Evolutionary conservation across 768 basidiomycete genomes (phyloP).

Genomic region (Amanita brunnescens): DNA sequence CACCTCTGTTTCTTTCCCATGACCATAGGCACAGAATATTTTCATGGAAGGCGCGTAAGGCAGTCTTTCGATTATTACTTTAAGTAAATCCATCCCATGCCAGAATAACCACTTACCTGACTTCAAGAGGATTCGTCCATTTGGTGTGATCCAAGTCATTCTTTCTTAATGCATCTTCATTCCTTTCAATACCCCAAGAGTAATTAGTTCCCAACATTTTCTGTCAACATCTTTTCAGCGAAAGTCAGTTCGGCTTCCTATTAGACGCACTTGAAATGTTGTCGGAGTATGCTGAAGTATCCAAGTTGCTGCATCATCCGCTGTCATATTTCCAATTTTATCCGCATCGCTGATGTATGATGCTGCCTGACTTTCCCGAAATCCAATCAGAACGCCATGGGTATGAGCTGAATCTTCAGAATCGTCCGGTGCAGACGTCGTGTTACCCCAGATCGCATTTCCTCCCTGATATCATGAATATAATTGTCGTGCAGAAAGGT

Average conservation of each 20-base stretch:
- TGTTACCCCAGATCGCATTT: conserved; percentile 75
- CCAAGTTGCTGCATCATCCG: conserved; percentile 66
- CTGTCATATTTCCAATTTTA: conserved; percentile 57
- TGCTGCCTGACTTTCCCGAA: conserved; percentile 33
- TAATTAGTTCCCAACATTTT: conserved; percentile 83
- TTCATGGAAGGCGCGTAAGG: conserved; percentile 89
- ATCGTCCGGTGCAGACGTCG: conserved; percentile 75
- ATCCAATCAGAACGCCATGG: conserved; percentile 79
- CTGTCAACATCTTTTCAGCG: conserved; percentile 23
- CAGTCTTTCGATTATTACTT: conserved; percentile 36
- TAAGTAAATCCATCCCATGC: conserved; percentile 25
- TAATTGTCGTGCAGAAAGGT: background rate
- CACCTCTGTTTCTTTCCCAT: conserved; percentile 93
- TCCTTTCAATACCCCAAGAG: conserved; percentile 47
- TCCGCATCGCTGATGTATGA: conserved; percentile 11
- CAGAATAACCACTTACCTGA: conserved; percentile 34
- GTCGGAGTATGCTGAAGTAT: conserved; percentile 75
- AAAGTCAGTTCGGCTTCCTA: background rate
- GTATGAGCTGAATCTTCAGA: conserved; percentile 40
- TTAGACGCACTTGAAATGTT: conserved; percentile 54
- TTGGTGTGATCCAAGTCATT: conserved; percentile 74
- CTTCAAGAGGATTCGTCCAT: conserved; percentile 90
- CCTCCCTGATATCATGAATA: conserved; percentile 50
- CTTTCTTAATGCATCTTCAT: no score
- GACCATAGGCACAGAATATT: conserved; percentile 89